Base-by-base conservation (phyloP, 257 asterid species). In the Plantago ovata region DNA sequence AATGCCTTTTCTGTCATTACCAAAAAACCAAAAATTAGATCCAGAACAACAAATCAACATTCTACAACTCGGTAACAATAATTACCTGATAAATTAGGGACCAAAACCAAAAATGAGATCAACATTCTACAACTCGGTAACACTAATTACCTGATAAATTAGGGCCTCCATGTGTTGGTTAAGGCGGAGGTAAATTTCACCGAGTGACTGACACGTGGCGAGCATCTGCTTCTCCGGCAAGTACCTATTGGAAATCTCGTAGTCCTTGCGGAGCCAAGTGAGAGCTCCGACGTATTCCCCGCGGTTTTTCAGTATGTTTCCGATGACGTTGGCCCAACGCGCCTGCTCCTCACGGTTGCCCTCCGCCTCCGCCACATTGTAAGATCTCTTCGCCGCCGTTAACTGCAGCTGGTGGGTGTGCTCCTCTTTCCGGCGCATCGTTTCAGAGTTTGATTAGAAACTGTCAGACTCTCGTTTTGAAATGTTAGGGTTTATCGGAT, bases 141-240 rank as follows among this genome's bases (percentile, higher is more conserved):
- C 36, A 28, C 7, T 6, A n/a, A 28, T 7, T 48, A 87, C 96
- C 95, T 92, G 98, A 74, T 64, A 86, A 14, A 18, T 56, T 24
- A 86, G 87, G 72, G 97, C 98, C 0, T 80, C 66, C 39, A 74
- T 64, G 71, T 68, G 82, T 7, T 69, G 50, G 14, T 72, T 68
- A 28, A 92, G 91, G 24, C 95, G 98, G 54, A 92, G 79, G 75
- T 82, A 64, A 58, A 92, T 67, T 78, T 92, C 98, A 10, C 98
- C 98, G 18, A 92, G 87, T 21, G 95, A 84, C 79, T 92, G 96
- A 70, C 98, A 92, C 23, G 98, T 82, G 61, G 98, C 89, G 40
- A 88, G 88, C 36, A 82, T 73, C 48, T 92, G 95, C 66, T 83
- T 82, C 47, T 73, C 76, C 15, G 88, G 75, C 77, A 92, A 69